Evolutionary conservation across 2,329 filamentous ascomycete species (phyloP), one percentile per base, ranked within the genome.

Genomic region (Cordyceps javanica): DNA sequence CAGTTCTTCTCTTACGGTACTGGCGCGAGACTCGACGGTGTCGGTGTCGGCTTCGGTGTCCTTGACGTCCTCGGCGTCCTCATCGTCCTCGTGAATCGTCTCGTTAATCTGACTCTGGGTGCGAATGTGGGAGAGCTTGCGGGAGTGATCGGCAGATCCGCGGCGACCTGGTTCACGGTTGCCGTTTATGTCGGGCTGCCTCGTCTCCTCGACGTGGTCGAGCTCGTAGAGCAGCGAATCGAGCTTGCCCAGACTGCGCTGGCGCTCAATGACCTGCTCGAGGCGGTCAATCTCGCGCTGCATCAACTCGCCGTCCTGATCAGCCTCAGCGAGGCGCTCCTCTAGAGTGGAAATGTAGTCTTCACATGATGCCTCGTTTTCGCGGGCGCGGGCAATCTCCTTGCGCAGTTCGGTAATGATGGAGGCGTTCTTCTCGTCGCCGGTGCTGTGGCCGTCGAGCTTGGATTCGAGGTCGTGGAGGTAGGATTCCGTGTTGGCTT

Each of bases 341-440:
- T 99, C 94, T 11, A 99, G 77, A 0, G 92, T 97, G 1, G 93
- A 96, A 55, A 99, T 97, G 71, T 99, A 99, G 63, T 97, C 94
- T 70, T 99, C 94, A 64, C 87, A 91, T 39, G 88, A 88, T 3
- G 87, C 83, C 74, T 99, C 94, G 64, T 91, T 97, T 66, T 97
- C 94, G 50, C 92, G 86, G 16, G 92, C 83, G 42, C 93, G 87
- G 25, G 88, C 80, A 60, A 99, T 87, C 74, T 99, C 94, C 68
- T 96, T 97, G 52, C 92, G 89, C 55, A 99, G 78, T 69, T 97
- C 91, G 52, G 85, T 76, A 59, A 97, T 87, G 55, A 96, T 88
- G 14, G 88, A 86, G 7, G 90, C 85, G 65, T 94, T 96, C 77
- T 91, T 94, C 72, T 97, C 94, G 67, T 97, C 93, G 19, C 93